Conservation (phyloP, 495 filamentous ascomycete species). For the Aspergillus hancockii region DNA sequence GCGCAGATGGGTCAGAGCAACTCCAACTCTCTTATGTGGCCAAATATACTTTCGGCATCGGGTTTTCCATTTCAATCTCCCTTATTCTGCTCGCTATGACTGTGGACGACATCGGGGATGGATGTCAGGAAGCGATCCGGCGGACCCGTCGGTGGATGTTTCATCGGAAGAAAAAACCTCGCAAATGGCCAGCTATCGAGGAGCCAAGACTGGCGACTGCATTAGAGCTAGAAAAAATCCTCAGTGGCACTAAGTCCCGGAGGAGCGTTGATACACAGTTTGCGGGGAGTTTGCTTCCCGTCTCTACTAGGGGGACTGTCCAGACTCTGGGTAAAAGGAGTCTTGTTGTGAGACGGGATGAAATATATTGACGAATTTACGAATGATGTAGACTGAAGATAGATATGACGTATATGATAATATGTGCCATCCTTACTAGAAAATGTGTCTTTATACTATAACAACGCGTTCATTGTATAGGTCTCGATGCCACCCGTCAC, state of each 20-base stretch:
- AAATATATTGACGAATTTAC: constrained; percentile 10
- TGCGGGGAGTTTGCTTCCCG: constrained; percentile 32
- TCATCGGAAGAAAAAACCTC: constrained; percentile 7
- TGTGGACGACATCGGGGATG: constrained; percentile 55
- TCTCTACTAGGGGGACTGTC: constrained; percentile 33
- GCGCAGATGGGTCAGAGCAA: constrained; percentile 22
- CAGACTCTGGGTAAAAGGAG: constrained; percentile 4
- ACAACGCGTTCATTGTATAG: no score
- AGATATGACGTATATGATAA: neutral
- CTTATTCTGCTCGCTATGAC: constrained; percentile 60
- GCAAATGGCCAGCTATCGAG: constrained; percentile 6
- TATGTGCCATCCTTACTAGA: no score
- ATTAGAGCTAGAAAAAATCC: constrained; percentile 35
- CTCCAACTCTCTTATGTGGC: constrained; percentile 58
- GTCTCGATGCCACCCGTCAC: neutral
- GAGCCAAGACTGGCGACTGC: neutral
- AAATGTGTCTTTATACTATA: no score
- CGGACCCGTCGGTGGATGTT: constrained; percentile 32
- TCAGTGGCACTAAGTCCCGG: constrained; percentile 30
- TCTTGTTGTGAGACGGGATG: constrained; percentile 6
- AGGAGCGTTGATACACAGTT: constrained; percentile 35
- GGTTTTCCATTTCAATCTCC: constrained; percentile 65
- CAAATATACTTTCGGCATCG: constrained; percentile 67
- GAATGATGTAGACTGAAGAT: constrained; percentile 4
- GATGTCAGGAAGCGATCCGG: constrained; percentile 29